Base-by-base conservation (phyloP, 202 grass and related monocot species). In the Setaria viridis region DNA sequence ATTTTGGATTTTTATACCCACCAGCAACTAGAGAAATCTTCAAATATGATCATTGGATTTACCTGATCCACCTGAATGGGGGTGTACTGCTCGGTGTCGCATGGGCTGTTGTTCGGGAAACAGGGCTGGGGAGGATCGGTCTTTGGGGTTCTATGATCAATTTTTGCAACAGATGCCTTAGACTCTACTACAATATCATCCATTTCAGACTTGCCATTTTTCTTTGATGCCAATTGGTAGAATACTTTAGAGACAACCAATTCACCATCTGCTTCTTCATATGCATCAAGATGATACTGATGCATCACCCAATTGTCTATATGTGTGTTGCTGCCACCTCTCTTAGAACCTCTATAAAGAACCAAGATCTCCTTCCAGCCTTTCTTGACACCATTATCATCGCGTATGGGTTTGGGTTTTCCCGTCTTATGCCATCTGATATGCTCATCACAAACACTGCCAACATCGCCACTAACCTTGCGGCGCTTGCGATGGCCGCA, bases 321-420 rank as follows among this genome's bases (percentile, higher is more conserved):
- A 12, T 67, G 30, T 49, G 46, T 74, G 48, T 78, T 91, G 21
- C 0, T 19, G 5, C 81, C 68, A 3, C 71, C 60, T 41, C 20
- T 71, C 68, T 80, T 89, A 6, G 81, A 69, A 70, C 75, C 64
- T 85, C 41, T 91, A 78, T 87, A 73, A 67, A 99, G 92, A 80
- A 92, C 90, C 78, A 99, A 55, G 80, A 99, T 99, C 84, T 96
- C 96, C 77, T 93, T 94, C 93, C 90, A 96, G 20, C 92, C 96
- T 80, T 86, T 94, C 19, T 45, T 50, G 47, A 82, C 78, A 70
- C 91, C 88, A 68, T 92, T 91, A 14, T 85, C 85, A 25, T 90
- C 88, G 10, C 15, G 41, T 14, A 99, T 53, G 6, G 25, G 2
- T 90, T 68, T 91, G 13, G 93, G 83, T 77, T 19, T 76, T 3